Evolutionary conservation across 306 rosid species (phyloP), one percentile per base, ranked within the genome.

Genomic region (Spatholobus suberectus): DNA sequence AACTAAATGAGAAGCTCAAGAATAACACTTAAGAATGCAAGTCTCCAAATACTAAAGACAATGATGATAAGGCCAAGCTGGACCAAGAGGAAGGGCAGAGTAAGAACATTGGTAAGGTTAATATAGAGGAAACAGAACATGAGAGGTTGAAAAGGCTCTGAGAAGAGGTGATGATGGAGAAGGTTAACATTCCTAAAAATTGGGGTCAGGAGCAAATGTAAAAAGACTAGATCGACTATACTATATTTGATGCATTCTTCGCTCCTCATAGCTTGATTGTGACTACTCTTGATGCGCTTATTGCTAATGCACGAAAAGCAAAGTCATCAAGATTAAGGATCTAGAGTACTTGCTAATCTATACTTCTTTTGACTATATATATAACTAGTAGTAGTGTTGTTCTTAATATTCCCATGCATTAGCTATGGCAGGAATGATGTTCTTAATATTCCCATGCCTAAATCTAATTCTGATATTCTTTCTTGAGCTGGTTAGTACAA

Each of bases 201-300:
- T 93, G 95, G 97, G 89, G 89, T 1, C 80, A 89, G 57, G 97
- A 93, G 83, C 84, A 79, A 23, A 51, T 80, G 84, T 65, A 89
- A 9, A 89, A 87, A 78, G 93, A 91, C 0, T 92, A 95, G 95
- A 72, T 88, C 12, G 91, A 89, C 23, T 88, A 72, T 27, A 78
- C 95, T 11, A 80, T 85, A 5, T 93, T 91, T 24, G 92, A 93
- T 78, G 86, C 84, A 24, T 44, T 88, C 63, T 70, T 90, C n/a
- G 89, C 86, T 68, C 92, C 97, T 9, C 80, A 29, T 11, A 87
- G 83, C 40, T 20, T 91, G 47, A 81, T 82, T 62, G 66, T 79
- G 14, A 51, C 89, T n/a, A 95, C 97, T 67, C 94, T 95, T 32
- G 92, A 90, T 75, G 90, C 97, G 0, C 95, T 93, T 46, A 40